Evolutionary conservation across 768 basidiomycete species (phyloP), one percentile per base, ranked within the genome.

Genomic region (Auricularia heimuer): DNA sequence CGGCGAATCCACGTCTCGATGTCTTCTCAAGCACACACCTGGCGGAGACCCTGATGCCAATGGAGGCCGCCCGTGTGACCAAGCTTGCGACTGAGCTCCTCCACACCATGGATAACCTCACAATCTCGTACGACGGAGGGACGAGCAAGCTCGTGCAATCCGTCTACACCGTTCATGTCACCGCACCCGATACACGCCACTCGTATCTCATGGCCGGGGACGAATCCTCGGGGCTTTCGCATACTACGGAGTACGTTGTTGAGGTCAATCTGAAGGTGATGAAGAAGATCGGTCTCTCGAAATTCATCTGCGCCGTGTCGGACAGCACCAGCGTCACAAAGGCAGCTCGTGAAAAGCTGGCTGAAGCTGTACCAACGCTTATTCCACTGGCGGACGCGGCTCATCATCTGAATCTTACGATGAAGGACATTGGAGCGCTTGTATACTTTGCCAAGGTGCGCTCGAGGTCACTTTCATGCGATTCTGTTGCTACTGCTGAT

Each of bases 131-230:
- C 65, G 69, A 72, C 63, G 71, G 71, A 3, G 64, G 65, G 11
- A 71, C 65, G 12, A 72, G 68, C 18, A 66, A 66, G 1, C 33
- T 47, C n/a, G 63, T 62, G 11, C 33, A 72, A 33, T 69, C 71
- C 1, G 63, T 72, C 16, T 72, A 72, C 51, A 71, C 70, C 1
- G 47, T 67, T 12, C 72, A 72, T 63, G 61, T 67, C 34, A 73
- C 68, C 42, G 69, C 65, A 0, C 65, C 65, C 47, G 47, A 12
- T 16, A 51, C 47, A 4, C 47, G 47, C 11, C 16, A 51, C 10
- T 10, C 47, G 4, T 16, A 51, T 21, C 47, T 51, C 4, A 8
- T 51, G 16, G 47, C 16, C 47, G 47, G 47, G 6, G 47, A 51
- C 18, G 47, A 51, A 16, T 18, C 8, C 6, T 51, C 47, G 6